Evolutionary conservation across 148 eudicot genomes (phyloP), one percentile per base, ranked within the genome.

Genomic region (Silene latifolia): DNA sequence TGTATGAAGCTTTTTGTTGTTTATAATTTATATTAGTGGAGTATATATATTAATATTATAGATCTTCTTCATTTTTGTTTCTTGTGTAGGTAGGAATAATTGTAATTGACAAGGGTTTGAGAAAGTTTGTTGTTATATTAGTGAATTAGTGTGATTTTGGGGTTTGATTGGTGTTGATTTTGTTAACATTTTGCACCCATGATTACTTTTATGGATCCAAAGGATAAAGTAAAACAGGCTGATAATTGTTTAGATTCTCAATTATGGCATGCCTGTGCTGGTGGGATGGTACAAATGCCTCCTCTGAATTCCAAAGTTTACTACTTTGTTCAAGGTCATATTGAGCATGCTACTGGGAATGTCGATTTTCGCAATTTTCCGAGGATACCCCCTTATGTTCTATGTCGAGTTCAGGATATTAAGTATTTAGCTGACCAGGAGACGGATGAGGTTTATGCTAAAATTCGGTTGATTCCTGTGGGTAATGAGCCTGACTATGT

Each of bases 251-350:
- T 94, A 76, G 98, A 92, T 86, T 88, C 98, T 57, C 98, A 94
- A 71, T 73, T 94, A 72, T 94, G 98, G 98, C 98, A 94, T 83
- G 98, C 96, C 60, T 94, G 98, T 79, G 98, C 98, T 48, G 98
- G 98, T 7, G 91, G 96, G 10, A 92, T 94, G 97, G 93, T 94
- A 42, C 98, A 94, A 79, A 91, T 94, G 96, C 93, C 97, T 0
- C 63, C 76, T 8, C 85, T 89, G 39, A 86, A 83, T 73, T 68
- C 98, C 0, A 86, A 81, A 74, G 89, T 89, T 12, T 92, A 81
- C 66, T 94, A 94, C 77, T 94, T 94, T 73, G 89, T 90, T 39
- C 97, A 94, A 48, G 98, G 98, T 44, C 98, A 94, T 58, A 78
- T 88, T 0, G 98, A 94, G 72, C 98, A 94, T 72, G 85, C 91